A percentile compares a stretch with the other conserved stretches of the same genome.
These are phyloP conservation scores for Aphanomyces euteiches DNA, from an alignment of 352 stramenopile species.

Conservation along the genomic window DNA sequence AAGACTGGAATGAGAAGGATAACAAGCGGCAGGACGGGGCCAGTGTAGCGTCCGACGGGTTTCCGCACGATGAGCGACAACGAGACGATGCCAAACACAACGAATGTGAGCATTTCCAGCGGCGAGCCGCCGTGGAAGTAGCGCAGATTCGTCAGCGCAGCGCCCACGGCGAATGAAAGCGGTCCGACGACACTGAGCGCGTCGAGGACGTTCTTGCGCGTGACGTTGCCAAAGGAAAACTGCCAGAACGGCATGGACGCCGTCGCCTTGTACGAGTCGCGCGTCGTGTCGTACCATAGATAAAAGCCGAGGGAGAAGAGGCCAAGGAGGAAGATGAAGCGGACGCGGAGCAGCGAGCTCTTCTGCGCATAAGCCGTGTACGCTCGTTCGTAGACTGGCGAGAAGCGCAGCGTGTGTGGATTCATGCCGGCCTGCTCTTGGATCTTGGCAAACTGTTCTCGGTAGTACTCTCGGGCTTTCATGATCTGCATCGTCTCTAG, in stretches of 20 bases:
- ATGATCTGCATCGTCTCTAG: slow-evolving; percentile 78
- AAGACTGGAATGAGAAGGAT: slow-evolving; percentile 80
- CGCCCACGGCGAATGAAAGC: slow-evolving; percentile 44
- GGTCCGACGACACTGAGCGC: slow-evolving; percentile 21
- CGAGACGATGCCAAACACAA: slow-evolving; percentile 57
- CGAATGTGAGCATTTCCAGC: slow-evolving; percentile 59
- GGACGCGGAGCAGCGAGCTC: slow-evolving; percentile 50
- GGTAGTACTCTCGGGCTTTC: slow-evolving; percentile 72
- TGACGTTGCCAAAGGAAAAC: slow-evolving; percentile 18
- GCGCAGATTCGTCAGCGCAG: slow-evolving; percentile 51
- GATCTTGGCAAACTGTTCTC: slow-evolving; percentile 72
- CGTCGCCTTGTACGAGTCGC: slow-evolving; percentile 27
- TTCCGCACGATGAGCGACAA: slow-evolving; percentile 71
- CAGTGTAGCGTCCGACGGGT: slow-evolving; percentile 60
- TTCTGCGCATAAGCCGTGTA: slow-evolving; percentile 55
- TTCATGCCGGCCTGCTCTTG: slow-evolving; percentile 74
- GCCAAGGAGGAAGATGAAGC: slow-evolving; percentile 56
- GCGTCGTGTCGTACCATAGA: slow-evolving; percentile 36
- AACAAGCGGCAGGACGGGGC: slow-evolving; percentile 65
- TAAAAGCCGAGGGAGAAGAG: slow-evolving; percentile 53
- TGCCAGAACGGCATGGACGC: slow-evolving; percentile 27
- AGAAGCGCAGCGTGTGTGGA: slow-evolving; percentile 54
- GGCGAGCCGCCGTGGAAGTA: slow-evolving; percentile 32
- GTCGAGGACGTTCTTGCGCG: slow-evolving; percentile 26
- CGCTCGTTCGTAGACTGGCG: slow-evolving; percentile 61